These are phyloP conservation scores for Stramenopiles sp. DNA, from an alignment of 352 stramenopile genomes.

Conservation along the genomic window DNA sequence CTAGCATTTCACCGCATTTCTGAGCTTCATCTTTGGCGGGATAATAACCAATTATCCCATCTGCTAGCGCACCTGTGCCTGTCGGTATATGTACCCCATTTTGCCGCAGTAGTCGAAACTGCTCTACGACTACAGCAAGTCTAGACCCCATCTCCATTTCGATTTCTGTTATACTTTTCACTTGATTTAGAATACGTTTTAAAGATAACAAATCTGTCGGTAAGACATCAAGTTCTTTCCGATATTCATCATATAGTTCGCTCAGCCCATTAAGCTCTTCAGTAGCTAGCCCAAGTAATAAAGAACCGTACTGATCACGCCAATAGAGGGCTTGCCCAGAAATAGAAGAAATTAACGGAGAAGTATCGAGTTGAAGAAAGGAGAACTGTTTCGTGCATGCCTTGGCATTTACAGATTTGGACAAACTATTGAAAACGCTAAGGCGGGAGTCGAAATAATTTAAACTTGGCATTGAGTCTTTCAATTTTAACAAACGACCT, in stretches of 20 bases:
- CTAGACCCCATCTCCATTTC: conserved; percentile 82
- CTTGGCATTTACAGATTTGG: conserved; percentile 43
- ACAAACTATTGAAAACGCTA: conserved; percentile 58
- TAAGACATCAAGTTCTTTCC: conserved; percentile 45
- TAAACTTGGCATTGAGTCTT: conserved; percentile 66
- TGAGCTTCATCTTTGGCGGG: no score
- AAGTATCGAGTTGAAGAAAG: conserved; percentile 78
- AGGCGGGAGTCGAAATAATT: conserved; percentile 83
- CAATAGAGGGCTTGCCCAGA: conserved; percentile 71
- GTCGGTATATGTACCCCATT: no score
- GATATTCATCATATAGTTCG: conserved; percentile 47
- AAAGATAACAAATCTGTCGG: conserved; percentile 69
- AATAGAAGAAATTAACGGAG: conserved; percentile 59
- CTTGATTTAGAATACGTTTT: conserved; percentile 75
- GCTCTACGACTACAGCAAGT: no score
- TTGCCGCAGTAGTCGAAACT: no score
- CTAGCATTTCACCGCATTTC: no score
- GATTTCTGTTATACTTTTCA: conserved; percentile 54
- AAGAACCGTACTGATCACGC: conserved; percentile 75
- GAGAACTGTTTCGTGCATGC: conserved; percentile 64
- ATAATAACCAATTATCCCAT: no score
- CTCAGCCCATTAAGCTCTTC: conserved; percentile 48
- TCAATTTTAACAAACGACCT: conserved; percentile 63
- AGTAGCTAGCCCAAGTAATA: conserved; percentile 60
- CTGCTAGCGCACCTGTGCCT: no score